These are phyloP conservation scores for Hypsizygus marmoreus DNA, from an alignment of 768 basidiomycete species.

Conservation along the genomic window DNA sequence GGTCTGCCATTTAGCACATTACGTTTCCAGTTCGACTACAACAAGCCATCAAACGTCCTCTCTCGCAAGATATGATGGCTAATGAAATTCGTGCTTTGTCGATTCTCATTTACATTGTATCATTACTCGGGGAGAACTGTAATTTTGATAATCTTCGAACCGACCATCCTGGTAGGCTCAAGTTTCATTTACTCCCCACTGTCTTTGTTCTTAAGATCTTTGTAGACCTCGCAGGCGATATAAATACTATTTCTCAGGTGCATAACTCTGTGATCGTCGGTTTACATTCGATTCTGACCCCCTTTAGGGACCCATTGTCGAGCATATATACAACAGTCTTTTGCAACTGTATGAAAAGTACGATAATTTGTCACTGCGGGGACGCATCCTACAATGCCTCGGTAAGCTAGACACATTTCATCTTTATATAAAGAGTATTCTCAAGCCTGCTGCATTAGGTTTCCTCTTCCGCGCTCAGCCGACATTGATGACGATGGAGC, in stretches of 20 bases:
- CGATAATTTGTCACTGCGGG: slow-evolving; percentile 55
- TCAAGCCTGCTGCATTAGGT: slow-evolving; percentile 44
- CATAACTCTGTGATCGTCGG: neutral
- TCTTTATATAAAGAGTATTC: neutral
- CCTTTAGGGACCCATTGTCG: slow-evolving; percentile 69
- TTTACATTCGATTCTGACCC: neutral
- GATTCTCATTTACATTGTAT: slow-evolving; percentile 81
- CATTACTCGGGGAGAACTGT: slow-evolving; percentile 86
- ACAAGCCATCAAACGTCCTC: slow-evolving; percentile 51
- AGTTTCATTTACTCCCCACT: neutral
- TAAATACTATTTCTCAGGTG: slow-evolving; percentile 62
- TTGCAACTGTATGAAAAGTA: slow-evolving; percentile 74
- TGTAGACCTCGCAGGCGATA: slow-evolving; percentile 55
- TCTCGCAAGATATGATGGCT: slow-evolving; percentile 38
- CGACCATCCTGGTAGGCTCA: slow-evolving; percentile 57
- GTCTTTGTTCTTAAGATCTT: neutral
- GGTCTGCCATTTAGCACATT: too few relatives aligned
- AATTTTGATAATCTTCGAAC: slow-evolving; percentile 77
- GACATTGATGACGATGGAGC: slow-evolving; percentile 81
- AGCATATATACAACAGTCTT: slow-evolving; percentile 77
- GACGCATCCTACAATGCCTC: slow-evolving; percentile 82
- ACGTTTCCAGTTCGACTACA: slow-evolving; percentile 62
- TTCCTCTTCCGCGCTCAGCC: slow-evolving; percentile 93
- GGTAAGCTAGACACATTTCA: slow-evolving; percentile 46
- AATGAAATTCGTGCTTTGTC: slow-evolving; percentile 58